Conservation (phyloP, 129 eudicot genomes). For the Saposhnikovia divaricata region DNA sequence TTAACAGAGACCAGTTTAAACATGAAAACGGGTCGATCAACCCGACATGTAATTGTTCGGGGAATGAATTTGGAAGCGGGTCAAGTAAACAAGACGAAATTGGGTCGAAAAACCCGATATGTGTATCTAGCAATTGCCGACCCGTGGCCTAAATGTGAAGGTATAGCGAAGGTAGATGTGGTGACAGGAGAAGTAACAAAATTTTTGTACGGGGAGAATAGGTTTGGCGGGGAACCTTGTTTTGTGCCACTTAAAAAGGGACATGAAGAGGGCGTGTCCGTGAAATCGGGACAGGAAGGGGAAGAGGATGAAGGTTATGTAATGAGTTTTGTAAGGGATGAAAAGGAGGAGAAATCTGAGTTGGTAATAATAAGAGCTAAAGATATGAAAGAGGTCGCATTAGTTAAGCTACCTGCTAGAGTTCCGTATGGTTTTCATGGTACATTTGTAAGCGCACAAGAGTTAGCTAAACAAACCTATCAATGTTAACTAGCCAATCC, state of each 20-base stretch:
- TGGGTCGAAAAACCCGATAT: constrained; percentile 49
- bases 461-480: constrained; percentile 24
- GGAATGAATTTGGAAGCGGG: constrained; percentile 61
- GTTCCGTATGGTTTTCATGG: constrained; percentile 89
- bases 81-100: constrained; percentile 29
- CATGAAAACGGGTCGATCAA: constrained; percentile 34
- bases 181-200: constrained; percentile 32
- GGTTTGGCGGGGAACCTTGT: constrained; percentile 69
- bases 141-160: constrained; percentile 77
- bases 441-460: constrained; percentile 49
- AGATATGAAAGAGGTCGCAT: constrained; percentile 40
- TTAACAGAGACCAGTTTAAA: constrained; percentile 43
- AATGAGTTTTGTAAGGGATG: constrained; percentile 60
- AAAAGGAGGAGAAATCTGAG: constrained; percentile 37
- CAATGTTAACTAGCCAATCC: neutral
- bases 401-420: constrained; percentile 45
- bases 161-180: constrained; percentile 72
- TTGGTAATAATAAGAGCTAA: constrained; percentile 47
- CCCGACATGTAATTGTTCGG: constrained; percentile 29
- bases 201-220: constrained; percentile 32
- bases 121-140: constrained; percentile 60
- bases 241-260: constrained; percentile 30
- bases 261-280: constrained; percentile 14
- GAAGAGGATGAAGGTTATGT: constrained; percentile 61
- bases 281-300: neutral